Conservation (phyloP, 139 green algal genomes). For the Desmodesmus armatus region DNA sequence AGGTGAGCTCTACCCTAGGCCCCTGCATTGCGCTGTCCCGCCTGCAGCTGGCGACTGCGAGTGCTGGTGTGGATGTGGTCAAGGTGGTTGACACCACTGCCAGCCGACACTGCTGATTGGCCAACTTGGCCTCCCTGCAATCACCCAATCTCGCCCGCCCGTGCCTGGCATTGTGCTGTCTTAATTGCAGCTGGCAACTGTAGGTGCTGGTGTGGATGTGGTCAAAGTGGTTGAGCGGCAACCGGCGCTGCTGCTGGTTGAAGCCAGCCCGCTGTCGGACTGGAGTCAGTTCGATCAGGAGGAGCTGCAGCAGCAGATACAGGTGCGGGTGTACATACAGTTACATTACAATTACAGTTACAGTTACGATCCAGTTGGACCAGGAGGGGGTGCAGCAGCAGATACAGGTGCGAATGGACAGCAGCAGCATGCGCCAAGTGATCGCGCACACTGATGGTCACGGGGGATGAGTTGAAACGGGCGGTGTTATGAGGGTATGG, state of each 20-base stretch:
- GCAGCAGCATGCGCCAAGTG: no score
- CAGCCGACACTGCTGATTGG: constrained; percentile 74
- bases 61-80: constrained; percentile 61
- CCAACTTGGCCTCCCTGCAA: no score
- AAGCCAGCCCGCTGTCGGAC: not conserved
- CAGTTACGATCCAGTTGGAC: not conserved
- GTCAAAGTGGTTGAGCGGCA: constrained; percentile 65
- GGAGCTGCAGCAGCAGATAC: constrained; percentile 2
- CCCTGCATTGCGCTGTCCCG: no score
- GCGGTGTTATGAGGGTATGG: no score
- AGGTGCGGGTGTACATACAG: constrained; percentile 1
- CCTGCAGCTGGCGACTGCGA: constrained; percentile 51
- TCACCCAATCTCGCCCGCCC: no score
- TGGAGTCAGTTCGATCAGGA: not conserved
- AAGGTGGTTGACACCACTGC: constrained; percentile 61
- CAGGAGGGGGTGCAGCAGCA: not conserved
- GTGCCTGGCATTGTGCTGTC: no score
- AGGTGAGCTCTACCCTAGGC: no score
- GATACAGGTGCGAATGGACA: constrained; percentile 1
- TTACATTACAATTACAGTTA: no score
- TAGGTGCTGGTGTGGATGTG: constrained; percentile 60
- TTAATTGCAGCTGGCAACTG: constrained; percentile 51
- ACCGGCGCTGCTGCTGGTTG: constrained; percentile 65
- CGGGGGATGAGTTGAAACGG: no score
- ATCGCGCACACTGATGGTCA: no score